Percentiles rank a stretch among this genome's conserved stretches.
These are phyloP conservation scores for Mycena citricolor DNA, from an alignment of 1,284 basidiomycete species.

Conservation along the genomic window DNA sequence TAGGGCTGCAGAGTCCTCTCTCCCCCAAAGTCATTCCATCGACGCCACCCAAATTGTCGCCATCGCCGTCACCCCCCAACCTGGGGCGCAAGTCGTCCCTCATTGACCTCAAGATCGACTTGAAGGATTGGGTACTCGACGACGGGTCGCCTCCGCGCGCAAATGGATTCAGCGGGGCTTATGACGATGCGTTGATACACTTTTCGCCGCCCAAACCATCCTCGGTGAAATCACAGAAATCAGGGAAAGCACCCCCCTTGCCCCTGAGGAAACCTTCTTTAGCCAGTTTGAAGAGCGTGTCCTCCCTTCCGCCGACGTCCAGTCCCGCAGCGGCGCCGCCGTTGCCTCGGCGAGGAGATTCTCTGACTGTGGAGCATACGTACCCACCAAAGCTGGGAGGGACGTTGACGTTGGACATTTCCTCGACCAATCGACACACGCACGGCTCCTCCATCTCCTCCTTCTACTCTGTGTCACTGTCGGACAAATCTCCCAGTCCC, in stretches of 20 bases:
- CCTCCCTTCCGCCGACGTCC: slow-evolving; percentile 29
- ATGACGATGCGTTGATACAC: slow-evolving; percentile 50
- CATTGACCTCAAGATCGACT: slow-evolving; percentile 70
- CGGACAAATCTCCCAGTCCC: slow-evolving; percentile 54
- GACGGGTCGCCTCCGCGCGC: slow-evolving; percentile 40
- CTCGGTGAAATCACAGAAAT: slow-evolving; percentile 29
- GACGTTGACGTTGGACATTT: too few species aligned
- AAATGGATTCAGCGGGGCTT: slow-evolving; percentile 19
- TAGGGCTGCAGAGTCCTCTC: slow-evolving; percentile 9
- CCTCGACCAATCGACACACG: slow-evolving; percentile 44
- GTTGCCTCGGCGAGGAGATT: slow-evolving; percentile 39
- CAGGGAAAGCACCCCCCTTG: slow-evolving; percentile 19
- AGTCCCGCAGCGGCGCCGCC: slow-evolving; percentile 29
- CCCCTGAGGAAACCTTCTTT: slow-evolving; percentile 65
- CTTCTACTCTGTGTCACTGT: slow-evolving; percentile 78
- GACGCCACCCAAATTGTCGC: slow-evolving; percentile 44
- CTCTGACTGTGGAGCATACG: slow-evolving; percentile 53
- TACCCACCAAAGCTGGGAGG: slow-evolving; percentile 54
- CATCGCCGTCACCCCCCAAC: slow-evolving; percentile 50
- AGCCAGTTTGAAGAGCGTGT: slow-evolving; percentile 46
- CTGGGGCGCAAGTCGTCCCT: slow-evolving; percentile 60
- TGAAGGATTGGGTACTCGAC: slow-evolving; percentile 74
- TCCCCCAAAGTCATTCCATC: slow-evolving; percentile 18
- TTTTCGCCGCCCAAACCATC: slow-evolving; percentile 68
- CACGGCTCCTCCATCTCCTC: slow-evolving; percentile 73